phyloP scores from a whole-genome alignment of 306 rosid species.

The Cicer bijugum region DNA sequence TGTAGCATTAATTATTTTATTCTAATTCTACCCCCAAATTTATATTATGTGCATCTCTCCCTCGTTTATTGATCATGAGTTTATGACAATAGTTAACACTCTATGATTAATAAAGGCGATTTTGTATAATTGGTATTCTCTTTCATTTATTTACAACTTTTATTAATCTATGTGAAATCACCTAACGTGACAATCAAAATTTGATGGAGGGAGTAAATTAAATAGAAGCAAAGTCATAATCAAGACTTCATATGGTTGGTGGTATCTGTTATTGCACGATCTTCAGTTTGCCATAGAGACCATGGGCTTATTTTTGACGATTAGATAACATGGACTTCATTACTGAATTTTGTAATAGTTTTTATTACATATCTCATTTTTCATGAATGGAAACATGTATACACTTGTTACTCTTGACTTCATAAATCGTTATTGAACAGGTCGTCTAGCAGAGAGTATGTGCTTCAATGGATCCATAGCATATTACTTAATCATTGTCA shows the following conservation, averaged over 20 bases:
- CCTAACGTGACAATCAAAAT: too few relatives aligned
- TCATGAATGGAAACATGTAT: conserved; percentile 18
- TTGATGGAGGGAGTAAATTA: background rate
- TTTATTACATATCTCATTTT: conserved; percentile 22
- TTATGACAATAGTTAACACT: too few relatives aligned
- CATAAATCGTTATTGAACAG: conserved; percentile 56
- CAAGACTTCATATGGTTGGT: conserved; percentile 4
- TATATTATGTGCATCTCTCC: too few relatives aligned
- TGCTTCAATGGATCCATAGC: conserved; percentile 85
- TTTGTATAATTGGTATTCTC: too few relatives aligned
- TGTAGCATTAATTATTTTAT: too few relatives aligned
- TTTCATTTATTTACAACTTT: too few relatives aligned
- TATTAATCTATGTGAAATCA: too few relatives aligned
- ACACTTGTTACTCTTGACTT: conserved; percentile 31
- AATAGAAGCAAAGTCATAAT: background rate
- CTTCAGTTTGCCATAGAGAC: conserved; percentile 1
- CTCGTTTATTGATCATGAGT: too few relatives aligned
- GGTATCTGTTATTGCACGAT: conserved; percentile 12
- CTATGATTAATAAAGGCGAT: too few relatives aligned
- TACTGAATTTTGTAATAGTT: conserved; percentile 17
- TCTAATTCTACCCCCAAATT: too few relatives aligned
- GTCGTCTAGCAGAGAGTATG: conserved; percentile 63
- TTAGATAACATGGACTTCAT: background rate
- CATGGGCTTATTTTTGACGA: background rate
- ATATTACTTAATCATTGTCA: conserved; percentile 71